Evolutionary conservation across 495 filamentous ascomycete genomes (phyloP).

Genomic region (Penicillium salamii): DNA sequence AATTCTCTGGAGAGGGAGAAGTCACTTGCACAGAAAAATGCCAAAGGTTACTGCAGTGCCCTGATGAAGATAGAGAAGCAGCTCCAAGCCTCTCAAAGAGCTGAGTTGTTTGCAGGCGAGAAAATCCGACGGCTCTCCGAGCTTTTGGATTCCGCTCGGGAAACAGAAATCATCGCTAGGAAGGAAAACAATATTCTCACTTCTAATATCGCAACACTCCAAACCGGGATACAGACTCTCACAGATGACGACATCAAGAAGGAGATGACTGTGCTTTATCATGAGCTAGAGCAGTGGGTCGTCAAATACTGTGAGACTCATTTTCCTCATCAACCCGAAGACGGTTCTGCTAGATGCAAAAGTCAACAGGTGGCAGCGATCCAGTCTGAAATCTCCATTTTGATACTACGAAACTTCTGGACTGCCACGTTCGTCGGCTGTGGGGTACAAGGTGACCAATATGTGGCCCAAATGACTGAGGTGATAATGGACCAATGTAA

Average conservation of each 20-base stretch:
- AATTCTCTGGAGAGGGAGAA: no score
- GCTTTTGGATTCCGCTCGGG: background rate
- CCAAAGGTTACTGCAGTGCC: no score
- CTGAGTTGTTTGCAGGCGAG: background rate
- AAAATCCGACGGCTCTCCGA: background rate
- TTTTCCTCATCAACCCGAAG: no score
- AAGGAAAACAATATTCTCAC: conserved; percentile 4
- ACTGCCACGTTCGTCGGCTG: background rate
- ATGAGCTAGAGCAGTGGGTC: background rate
- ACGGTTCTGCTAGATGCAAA: no score
- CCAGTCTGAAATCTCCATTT: background rate
- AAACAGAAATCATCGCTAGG: background rate
- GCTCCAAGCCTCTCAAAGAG: background rate
- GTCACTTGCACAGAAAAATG: no score
- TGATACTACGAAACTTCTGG: conserved; percentile 1
- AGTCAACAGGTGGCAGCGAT: background rate
- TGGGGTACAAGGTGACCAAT: background rate
- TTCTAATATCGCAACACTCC: background rate
- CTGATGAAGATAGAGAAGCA: background rate
- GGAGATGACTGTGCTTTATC: background rate
- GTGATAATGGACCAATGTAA: no score
- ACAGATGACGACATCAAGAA: background rate
- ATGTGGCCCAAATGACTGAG: no score
- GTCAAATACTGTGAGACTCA: no score
- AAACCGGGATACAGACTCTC: background rate